Base-by-base conservation (phyloP, 176 grass and related monocot species). In the Hyparrhenia diplandra region DNA sequence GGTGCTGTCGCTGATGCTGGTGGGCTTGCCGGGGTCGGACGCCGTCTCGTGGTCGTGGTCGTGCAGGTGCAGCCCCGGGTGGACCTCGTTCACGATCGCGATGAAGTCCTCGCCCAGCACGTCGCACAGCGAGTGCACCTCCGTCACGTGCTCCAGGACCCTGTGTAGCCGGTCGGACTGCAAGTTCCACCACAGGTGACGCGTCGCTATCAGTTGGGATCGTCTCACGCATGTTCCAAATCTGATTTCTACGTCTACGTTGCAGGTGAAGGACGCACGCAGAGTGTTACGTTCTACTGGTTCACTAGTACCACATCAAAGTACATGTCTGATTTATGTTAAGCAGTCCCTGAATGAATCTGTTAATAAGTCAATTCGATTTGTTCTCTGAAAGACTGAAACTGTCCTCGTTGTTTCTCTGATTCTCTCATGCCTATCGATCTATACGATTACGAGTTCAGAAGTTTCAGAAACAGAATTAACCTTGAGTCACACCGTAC, bases 91-190 rank as follows among this genome's bases (percentile, higher is more conserved):
- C 58, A 89, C 90, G 35, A 83, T 76, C 4, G 80, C 75, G 64
- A 78, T 67, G 86, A 92, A 89, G 84, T 92, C 86, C 83, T 89
- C 83, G 30, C 86, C 86, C 24, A 92, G 90, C 40, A 83, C 74
- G 64, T 85, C 83, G 83, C 90, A 89, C 64, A 89, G 83, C 14
- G 86, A 92, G 71, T 92, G 86, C 75, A 92, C 86, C 70, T 92
- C 90, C 1, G 87, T 92, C 23, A 92, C 83, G 21, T 83, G 83
- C 69, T 89, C 86, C 36, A 88, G 69, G 11, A 92, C 75, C 80
- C 49, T 88, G 71, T 89, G 84, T 20, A 87, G 80, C 10, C 85
- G 84, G 0, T 91, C 76, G 0, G 85, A 91, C 89, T 90, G 75
- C 3, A 80, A 39, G 37, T 39, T 39, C 37, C 37, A 7, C 24